These are phyloP conservation scores for Arctium minus DNA, from an alignment of 129 eudicot species.

Conservation along the genomic window DNA sequence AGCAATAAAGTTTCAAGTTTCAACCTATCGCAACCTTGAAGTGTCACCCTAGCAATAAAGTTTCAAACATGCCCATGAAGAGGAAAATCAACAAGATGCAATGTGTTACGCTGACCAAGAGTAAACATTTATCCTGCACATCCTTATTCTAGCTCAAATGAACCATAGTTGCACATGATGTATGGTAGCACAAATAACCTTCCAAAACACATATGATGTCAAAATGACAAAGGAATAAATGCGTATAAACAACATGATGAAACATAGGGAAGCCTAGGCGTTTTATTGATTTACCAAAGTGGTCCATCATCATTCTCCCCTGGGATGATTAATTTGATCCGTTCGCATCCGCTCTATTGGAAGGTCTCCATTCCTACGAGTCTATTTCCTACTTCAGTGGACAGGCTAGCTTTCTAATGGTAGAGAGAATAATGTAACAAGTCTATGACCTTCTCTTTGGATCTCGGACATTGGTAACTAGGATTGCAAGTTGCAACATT, in stretches of 20 bases:
- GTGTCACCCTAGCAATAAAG: background rate
- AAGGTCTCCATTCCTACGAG: background rate
- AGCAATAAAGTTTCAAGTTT: background rate
- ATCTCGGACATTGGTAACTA: background rate
- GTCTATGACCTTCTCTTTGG: background rate
- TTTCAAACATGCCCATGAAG: background rate
- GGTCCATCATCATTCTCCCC: background rate
- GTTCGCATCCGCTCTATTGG: background rate
- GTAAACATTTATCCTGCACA: background rate
- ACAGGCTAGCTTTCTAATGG: background rate
- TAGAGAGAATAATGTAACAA: background rate
- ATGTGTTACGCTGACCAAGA: background rate
- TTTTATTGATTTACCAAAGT: background rate
- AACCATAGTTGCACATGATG: background rate
- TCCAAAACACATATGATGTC: background rate
- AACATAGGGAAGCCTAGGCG: background rate
- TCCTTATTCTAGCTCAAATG: background rate
- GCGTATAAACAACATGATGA: background rate
- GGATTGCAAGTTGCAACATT: too few relatives aligned
- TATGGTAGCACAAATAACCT: background rate
- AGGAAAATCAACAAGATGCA: background rate
- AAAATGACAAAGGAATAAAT: background rate
- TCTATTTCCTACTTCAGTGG: background rate
- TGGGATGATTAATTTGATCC: background rate
- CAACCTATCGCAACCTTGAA: background rate